Evolutionary conservation across 1,284 basidiomycete genomes (phyloP).

Genomic region (Naganishia cerealis): DNA sequence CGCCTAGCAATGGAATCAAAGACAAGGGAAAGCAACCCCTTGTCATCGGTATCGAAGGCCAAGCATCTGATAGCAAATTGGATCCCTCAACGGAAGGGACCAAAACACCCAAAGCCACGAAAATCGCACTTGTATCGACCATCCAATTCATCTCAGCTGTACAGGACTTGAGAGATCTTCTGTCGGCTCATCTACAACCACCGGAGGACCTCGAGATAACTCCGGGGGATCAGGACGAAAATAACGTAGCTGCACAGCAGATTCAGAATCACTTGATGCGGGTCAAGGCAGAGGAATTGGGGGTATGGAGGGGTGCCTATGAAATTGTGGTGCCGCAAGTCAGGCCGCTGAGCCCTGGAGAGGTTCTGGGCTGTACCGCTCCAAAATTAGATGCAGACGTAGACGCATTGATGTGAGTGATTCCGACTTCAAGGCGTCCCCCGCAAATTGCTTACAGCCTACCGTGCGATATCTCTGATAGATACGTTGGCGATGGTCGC

Average conservation of each 20-base stretch:
- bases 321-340: conserved; percentile 81
- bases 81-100: background rate
- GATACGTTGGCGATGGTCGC: conserved; percentile 94
- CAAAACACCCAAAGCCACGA: conserved; percentile 40
- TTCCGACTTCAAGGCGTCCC: background rate
- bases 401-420: conserved; percentile 78
- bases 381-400: conserved; percentile 65
- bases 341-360: conserved; percentile 91
- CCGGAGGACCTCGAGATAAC: conserved; percentile 34
- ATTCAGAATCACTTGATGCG: conserved; percentile 23
- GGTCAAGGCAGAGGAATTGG: conserved; percentile 42
- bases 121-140: conserved; percentile 85
- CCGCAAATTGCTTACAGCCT: background rate
- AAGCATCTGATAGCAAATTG: background rate
- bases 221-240: background rate
- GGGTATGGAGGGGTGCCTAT: conserved; percentile 62
- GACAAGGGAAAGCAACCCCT: conserved; percentile 41
- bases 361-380: conserved; percentile 95
- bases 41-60: conserved; percentile 45
- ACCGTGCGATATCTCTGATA: conserved; percentile 46
- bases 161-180: conserved; percentile 77
- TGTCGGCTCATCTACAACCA: conserved; percentile 54
- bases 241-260: background rate
- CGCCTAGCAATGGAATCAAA: background rate
- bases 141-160: conserved; percentile 92